Conservation (phyloP, 106 monocot genomes). For the Dioscorea dumetorum region DNA sequence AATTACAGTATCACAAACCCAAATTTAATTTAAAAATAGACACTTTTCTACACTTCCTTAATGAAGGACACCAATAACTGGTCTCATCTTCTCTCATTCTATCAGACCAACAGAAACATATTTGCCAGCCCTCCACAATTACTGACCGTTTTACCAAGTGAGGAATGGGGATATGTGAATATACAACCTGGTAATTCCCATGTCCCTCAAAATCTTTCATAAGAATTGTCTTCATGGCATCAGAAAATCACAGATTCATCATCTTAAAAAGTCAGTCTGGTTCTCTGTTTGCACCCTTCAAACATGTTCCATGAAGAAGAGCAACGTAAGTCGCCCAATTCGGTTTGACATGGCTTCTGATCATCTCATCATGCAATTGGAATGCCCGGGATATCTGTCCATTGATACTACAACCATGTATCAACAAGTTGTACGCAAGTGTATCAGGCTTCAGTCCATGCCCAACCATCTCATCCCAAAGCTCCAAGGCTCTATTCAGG, state of each 20-base stretch:
- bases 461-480: slow-evolving; percentile 81
- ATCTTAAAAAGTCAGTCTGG: neutral
- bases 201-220: too few relatives aligned
- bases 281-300: slow-evolving; percentile 18
- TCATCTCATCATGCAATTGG: slow-evolving; percentile 53
- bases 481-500: slow-evolving; percentile 45
- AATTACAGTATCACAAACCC: too few relatives aligned
- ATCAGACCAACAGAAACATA: too few relatives aligned
- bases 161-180: too few relatives aligned
- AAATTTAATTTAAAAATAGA: too few relatives aligned
- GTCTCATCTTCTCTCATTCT: too few relatives aligned
- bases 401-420: slow-evolving; percentile 57
- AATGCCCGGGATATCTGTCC: slow-evolving; percentile 54
- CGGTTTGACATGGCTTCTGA: slow-evolving; percentile 25
- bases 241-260: neutral
- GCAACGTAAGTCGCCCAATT: slow-evolving; percentile 41
- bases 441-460: slow-evolving; percentile 61
- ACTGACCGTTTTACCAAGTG: too few relatives aligned
- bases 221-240: too few relatives aligned
- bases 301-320: slow-evolving; percentile 38
- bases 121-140: too few relatives aligned
- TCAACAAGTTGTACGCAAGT: slow-evolving; percentile 73
- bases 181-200: too few relatives aligned
- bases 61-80: too few relatives aligned
- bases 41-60: too few relatives aligned